Percentiles rank a stretch among this genome's conserved stretches.
Conservation (phyloP, 352 stramenopile species). For the Aphanomyces stellatus region DNA sequence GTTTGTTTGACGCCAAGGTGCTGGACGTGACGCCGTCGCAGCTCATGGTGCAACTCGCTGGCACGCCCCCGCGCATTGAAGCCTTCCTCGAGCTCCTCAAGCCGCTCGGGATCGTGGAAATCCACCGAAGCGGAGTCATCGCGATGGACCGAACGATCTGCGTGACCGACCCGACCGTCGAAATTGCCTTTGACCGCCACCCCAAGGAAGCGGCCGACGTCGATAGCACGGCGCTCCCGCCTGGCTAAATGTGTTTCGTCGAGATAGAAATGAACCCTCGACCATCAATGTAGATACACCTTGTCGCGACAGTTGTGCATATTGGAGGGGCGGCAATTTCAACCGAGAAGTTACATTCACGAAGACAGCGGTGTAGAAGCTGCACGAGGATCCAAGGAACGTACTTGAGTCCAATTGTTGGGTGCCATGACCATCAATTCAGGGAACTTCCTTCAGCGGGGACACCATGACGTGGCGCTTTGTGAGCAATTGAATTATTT, state of each 20-base stretch:
- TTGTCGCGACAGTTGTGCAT: too few species aligned
- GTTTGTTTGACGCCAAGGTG: constrained; percentile 80
- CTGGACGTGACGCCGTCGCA: constrained; percentile 77
- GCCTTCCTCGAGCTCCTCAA: constrained; percentile 77
- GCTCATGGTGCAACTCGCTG: constrained; percentile 75
- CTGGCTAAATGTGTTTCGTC: not conserved
- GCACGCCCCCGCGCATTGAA: constrained; percentile 66
- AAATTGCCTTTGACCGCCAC: constrained; percentile 9
- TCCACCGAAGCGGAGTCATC: constrained; percentile 79
- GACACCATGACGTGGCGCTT: too few species aligned
- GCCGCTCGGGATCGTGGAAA: constrained; percentile 71
- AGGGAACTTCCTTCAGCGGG: too few species aligned
- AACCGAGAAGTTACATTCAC: too few species aligned
- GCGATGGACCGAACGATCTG: constrained; percentile 40
- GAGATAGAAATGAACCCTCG: too few species aligned
- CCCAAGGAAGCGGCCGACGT: not conserved
- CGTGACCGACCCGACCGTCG: constrained; percentile 12
- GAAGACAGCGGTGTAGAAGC: too few species aligned
- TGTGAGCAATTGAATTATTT: too few species aligned
- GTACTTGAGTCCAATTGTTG: too few species aligned
- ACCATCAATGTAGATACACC: too few species aligned
- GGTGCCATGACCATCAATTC: too few species aligned
- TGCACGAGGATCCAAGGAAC: too few species aligned
- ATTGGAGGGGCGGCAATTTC: too few species aligned
- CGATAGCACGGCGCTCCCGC: not conserved